Conservation (phyloP, 1,139 yeast species). For the Torulaspora globosa region DNA sequence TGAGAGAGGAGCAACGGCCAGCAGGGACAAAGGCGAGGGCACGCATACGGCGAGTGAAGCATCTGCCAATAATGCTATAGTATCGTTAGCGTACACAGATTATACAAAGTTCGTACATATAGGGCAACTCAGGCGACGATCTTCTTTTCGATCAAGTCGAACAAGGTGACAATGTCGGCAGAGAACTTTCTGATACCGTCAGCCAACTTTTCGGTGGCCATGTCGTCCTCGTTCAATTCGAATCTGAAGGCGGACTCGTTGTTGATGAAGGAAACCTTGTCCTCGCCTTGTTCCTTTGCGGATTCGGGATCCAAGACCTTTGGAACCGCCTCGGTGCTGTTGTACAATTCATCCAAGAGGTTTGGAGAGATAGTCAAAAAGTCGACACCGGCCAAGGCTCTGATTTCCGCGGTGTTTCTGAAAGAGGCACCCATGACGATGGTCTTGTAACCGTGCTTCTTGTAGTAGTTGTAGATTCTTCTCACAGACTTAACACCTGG, state of each 20-base stretch:
- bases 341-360: constrained; percentile 82
- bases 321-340: constrained; percentile 77
- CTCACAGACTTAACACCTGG: constrained; percentile 96
- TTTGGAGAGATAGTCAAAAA: constrained; percentile 93
- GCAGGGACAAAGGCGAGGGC: background rate
- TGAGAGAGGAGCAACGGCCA: background rate
- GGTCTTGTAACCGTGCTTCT: constrained; percentile 92
- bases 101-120: background rate
- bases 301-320: constrained; percentile 63
- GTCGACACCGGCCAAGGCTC: constrained; percentile 96
- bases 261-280: constrained; percentile 75
- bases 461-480: constrained; percentile 91
- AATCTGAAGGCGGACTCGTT: constrained; percentile 91
- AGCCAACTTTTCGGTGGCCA: constrained; percentile 97
- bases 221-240: constrained; percentile 89
- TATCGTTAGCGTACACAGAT: constrained; percentile 4
- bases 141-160: constrained; percentile 72
- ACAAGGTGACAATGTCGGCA: constrained; percentile 85
- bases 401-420: constrained; percentile 96
- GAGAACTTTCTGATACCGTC: constrained; percentile 98
- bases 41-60: constrained; percentile 13
- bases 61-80: constrained; percentile 11
- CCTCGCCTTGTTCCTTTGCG: constrained; percentile 50
- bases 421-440: constrained; percentile 99
- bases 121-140: constrained; percentile 41